Evolutionary conservation across 192 early-diverging fungal genomes (phyloP).

Genomic region (Entomortierella chlamydospora): DNA sequence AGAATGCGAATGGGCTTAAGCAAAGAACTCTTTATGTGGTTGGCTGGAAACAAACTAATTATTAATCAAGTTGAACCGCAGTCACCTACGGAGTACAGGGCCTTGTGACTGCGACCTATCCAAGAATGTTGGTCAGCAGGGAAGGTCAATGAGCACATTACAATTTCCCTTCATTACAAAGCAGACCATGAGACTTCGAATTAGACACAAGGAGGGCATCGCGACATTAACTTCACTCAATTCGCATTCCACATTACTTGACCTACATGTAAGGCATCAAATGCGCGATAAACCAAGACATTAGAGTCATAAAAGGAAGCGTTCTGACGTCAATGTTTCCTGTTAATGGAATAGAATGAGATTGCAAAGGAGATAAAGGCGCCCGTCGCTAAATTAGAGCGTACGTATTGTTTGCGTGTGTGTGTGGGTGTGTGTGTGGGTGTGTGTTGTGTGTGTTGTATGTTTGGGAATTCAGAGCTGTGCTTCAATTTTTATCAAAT

Average conservation of each 20-base stretch:
- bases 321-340: neutral
- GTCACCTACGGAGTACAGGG: constrained; percentile 1
- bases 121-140: neutral
- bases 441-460: too few relatives aligned
- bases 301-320: neutral
- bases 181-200: constrained; percentile 56
- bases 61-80: constrained; percentile 8
- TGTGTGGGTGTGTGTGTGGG: neutral
- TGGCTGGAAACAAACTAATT: neutral
- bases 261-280: constrained; percentile 27
- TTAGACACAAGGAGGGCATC: constrained; percentile 56
- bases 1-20: neutral
- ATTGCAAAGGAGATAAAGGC: constrained; percentile 26
- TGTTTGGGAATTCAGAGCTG: neutral
- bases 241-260: constrained; percentile 30
- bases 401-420: constrained; percentile 15
- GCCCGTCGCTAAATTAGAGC: constrained; percentile 14
- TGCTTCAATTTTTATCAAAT: constrained; percentile 6
- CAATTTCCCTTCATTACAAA: neutral
- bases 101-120: neutral
- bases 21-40: neutral
- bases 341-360: constrained; percentile 9
- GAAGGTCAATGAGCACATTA: neutral
- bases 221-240: constrained; percentile 41
- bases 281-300: neutral